Evolutionary conservation across 495 filamentous ascomycete genomes (phyloP).

Genomic region (Neurospora sp.): DNA sequence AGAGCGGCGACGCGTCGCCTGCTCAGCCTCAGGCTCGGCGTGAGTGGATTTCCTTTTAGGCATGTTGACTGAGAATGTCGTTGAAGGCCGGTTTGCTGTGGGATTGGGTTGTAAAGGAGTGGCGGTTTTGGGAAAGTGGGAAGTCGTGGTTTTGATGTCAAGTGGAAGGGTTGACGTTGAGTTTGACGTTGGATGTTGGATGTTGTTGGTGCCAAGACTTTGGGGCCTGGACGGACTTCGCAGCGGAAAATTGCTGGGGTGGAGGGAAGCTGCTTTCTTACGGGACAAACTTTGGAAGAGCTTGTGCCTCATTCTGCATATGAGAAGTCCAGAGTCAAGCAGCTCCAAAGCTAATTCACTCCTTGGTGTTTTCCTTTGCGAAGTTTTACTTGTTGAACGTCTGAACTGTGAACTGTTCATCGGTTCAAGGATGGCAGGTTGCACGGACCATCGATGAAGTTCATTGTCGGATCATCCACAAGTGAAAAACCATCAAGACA

Average conservation of each 20-base stretch:
- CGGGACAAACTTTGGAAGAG: neutral
- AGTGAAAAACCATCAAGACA: neutral
- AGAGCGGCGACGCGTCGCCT: neutral
- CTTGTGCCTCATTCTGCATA: neutral
- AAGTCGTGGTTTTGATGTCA: neutral
- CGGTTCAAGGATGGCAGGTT: neutral
- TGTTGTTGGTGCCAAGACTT: neutral
- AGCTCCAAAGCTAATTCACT: neutral
- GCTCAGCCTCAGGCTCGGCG: neutral
- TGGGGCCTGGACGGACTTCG: neutral
- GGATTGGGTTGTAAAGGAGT: neutral
- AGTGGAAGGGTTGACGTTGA: neutral
- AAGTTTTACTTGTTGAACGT: neutral
- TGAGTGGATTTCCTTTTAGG: conserved; percentile 29
- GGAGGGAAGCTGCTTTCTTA: neutral
- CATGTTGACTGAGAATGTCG: conserved; percentile 12
- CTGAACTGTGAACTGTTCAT: neutral
- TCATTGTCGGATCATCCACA: neutral
- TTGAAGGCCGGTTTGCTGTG: neutral
- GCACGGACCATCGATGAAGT: neutral
- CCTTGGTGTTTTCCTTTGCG: accelerated
- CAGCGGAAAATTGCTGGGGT: neutral
- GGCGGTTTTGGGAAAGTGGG: neutral
- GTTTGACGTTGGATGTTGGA: neutral
- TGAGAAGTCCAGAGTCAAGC: neutral